Percentiles rank a stretch among this genome's conserved stretches.
Conservation (phyloP, 805 yeast genomes). For the Middelhovenomyces tepae region DNA sequence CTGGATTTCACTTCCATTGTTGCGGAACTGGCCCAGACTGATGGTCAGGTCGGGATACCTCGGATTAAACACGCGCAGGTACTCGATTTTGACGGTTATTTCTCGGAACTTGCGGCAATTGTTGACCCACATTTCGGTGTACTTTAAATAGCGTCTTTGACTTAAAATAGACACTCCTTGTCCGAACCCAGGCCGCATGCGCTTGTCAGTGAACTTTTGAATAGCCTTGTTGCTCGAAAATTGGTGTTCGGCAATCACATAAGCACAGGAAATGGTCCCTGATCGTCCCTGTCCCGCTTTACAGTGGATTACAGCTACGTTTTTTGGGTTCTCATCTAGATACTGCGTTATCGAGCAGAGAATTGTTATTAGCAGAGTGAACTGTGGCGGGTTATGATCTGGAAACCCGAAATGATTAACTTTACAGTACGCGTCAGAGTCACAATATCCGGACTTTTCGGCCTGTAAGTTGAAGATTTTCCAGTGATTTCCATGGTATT, state of each 20-base stretch:
- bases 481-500: conserved; percentile 52
- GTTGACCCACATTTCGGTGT: conserved; percentile 37
- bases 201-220: conserved; percentile 40
- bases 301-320: conserved; percentile 73
- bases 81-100: conserved; percentile 14
- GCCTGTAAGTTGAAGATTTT: conserved; percentile 62
- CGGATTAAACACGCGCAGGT: conserved; percentile 12
- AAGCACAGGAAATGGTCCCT: conserved; percentile 67
- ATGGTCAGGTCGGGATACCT: conserved; percentile 18
- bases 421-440: conserved; percentile 27
- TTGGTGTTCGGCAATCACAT: conserved; percentile 44
- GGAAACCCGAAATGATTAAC: conserved; percentile 49
- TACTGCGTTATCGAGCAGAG: conserved; percentile 39
- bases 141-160: conserved; percentile 58
- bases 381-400: conserved; percentile 73
- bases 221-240: conserved; percentile 40
- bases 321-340: conserved; percentile 27
- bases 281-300: conserved; percentile 89
- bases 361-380: conserved; percentile 38
- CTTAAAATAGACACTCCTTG: conserved; percentile 64
- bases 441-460: conserved; percentile 38
- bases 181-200: conserved; percentile 51
- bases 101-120: conserved; percentile 13
- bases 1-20: conserved; percentile 13
- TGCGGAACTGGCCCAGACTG: conserved; percentile 13